phyloP scores from a whole-genome alignment of 768 basidiomycete species.

The Mycena vulgaris region DNA sequence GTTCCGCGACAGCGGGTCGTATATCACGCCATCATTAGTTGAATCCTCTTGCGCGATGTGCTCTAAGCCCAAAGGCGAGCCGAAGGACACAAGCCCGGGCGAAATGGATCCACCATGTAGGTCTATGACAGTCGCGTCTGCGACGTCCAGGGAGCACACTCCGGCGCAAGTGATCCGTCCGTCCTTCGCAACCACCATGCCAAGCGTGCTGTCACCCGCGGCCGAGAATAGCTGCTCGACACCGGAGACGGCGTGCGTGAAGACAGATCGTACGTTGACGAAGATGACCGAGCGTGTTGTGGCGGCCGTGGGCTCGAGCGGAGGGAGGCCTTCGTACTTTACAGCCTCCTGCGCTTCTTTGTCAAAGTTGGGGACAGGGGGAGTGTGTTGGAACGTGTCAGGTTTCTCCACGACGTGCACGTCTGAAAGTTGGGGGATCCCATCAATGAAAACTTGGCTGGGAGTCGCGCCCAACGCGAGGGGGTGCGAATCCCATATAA shows the following conservation, averaged over 20 bases:
- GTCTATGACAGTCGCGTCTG: constrained; percentile 62
- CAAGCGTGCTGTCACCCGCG: constrained; percentile 39
- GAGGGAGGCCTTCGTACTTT: constrained; percentile 81
- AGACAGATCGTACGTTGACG: constrained; percentile 72
- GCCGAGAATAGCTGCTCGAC: constrained; percentile 51
- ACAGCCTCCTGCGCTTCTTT: constrained; percentile 75
- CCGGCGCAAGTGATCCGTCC: constrained; percentile 70
- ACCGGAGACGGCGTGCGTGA: constrained; percentile 44
- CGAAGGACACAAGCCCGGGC: constrained; percentile 80
- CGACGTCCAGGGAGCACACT: constrained; percentile 31
- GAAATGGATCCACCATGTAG: constrained; percentile 79
- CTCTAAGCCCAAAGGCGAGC: constrained; percentile 78
- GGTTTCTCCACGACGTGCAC: constrained; percentile 71
- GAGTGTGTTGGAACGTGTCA: constrained; percentile 58
- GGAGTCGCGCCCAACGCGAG: constrained; percentile 90
- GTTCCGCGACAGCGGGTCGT: constrained; percentile 64
- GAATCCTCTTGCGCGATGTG: constrained; percentile 79
- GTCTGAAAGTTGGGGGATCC: constrained; percentile 78
- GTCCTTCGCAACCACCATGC: constrained; percentile 58
- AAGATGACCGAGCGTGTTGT: constrained; percentile 64
- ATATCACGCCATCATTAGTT: constrained; percentile 77
- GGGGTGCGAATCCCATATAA: constrained; percentile 90
- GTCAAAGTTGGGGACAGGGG: constrained; percentile 80
- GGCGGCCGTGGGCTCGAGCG: constrained; percentile 64
- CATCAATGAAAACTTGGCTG: constrained; percentile 91